Evolutionary conservation across 2,329 filamentous ascomycete species (phyloP), one percentile per base, ranked within the genome.

Genomic region (Fusarium goolgardi): DNA sequence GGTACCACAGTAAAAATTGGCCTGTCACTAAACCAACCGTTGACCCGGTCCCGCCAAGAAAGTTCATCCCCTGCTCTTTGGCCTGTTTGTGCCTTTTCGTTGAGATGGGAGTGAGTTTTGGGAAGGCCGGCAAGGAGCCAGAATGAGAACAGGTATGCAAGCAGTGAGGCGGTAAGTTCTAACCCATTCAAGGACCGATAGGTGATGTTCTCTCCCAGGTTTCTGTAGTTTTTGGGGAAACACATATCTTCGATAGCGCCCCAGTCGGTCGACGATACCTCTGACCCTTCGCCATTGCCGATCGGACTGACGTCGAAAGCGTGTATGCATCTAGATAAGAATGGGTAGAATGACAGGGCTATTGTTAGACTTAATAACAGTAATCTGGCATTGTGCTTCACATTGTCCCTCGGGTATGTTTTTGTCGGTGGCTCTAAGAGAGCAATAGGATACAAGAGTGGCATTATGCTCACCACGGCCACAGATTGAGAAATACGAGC

Each of bases 291-390:
- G 1, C 63, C 51, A 21, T 67, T 35, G 0, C 69, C 71, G 11
- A 72, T 67, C 1, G 46, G 57, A 8, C 56, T 50, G 10, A 47
- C 45, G 1, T 59, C 64, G 37, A 71, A 73, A 3, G 58, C 53
- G 39, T 72, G 63, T 2, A 75, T 64, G 15, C 71, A 73, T 41
- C 67, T 63, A 5, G 70, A 73, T 8, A 75, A 23, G 20, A 75
- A 75, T 0, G 70, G 69, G 25, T 72, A 72, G 31, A 73, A 74
- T 1, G 67, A 73, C 6, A 74, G 16, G 3, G 62, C 53, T 9
- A 64, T 40, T 5, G 53, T 61, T 13, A 52, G 8, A 25, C 37
- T 63, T 9, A 72, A 37, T 7, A 71, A 45, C 6, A 69, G 20
- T 4, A 71, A 7, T 8, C 61, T 55, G 1, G 55, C 31, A 25